Base-by-base conservation (phyloP, 805 yeast species). In the Zygosaccharomyces lentus region DNA sequence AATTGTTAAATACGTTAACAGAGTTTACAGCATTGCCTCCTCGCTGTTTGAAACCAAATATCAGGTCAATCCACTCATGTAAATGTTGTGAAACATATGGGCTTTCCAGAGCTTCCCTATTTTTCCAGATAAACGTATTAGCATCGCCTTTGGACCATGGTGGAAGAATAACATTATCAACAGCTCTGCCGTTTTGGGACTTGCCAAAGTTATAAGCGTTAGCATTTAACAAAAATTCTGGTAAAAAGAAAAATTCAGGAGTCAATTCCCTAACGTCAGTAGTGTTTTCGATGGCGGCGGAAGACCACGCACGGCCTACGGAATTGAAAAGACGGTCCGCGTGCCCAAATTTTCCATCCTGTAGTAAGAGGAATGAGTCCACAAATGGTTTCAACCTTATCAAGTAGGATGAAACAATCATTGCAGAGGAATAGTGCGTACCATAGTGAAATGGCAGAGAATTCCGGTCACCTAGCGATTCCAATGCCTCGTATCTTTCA, bases 341-440 rank as follows among this genome's bases (percentile, higher is more conserved):
- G 56, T 84, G 95, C 51, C 88, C 96, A 68, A 88, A 87, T 46
- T 78, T 82, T 0, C 96, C 96, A 9, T 93, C 96, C 69, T 88
- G 96, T 6, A 89, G 66, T 15, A 86, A 59, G 34, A 87, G 64
- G 57, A 84, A 87, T 0, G 95, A 82, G 43, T 84, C 86, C 2
- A 84, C 91, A 64, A 80, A 86, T 0, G 96, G 96, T 51, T 82
- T 77, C 21, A 88, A 55, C 40, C 96, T 71, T 31, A 88, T 86
- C 52, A 88, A 63, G 55, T 77, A 88, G 0, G 93, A 84, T 0
- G 95, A 76, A 2, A 87, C 96, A 58, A 88, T 87, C 96, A 88
- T 89, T 0, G 96, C 95, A 0, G 95, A 86, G 0, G 96, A 87
- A 60, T 88, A 88, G 62, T 88, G 96, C 0, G 96, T 89, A 2